Base-by-base conservation (phyloP, 208 protist species). In the Trypanosoma boissoni region DNA sequence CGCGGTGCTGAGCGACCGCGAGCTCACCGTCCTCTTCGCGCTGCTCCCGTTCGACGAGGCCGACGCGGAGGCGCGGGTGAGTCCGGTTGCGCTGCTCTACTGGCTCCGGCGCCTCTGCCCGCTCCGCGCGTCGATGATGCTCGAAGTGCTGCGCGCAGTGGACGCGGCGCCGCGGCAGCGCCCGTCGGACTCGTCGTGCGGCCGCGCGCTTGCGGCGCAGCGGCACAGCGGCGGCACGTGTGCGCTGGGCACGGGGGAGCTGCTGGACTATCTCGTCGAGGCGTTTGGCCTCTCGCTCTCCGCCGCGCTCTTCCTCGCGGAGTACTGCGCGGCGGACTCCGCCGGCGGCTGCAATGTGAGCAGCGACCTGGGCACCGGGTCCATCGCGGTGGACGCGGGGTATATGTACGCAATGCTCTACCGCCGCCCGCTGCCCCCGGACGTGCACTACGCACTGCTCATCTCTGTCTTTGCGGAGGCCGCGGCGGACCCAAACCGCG, bases 371-470 rank as follows among this genome's bases (percentile, higher is more conserved):
- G n/a, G n/a, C n/a, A n/a, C n/a, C 27, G 53, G 20, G 9, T 44
- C 50, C 23, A 49, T 57, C 39, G 39, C 37, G 4, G 49, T 76
- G 16, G 80, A 87, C 51, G 64, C 65, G 23, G 29, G 51, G 2
- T 74, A 80, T 32, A 53, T 91, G 37, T 71, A 86, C 39, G 70
- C 71, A 14, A 48, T 87, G 0, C 56, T 94, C 12, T 88, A 86
- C 56, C 31, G 63, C 9, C 70, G 77, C 8, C 54, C 62, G 21
- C 52, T 91, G 1, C 80, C 80, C n/a, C 23, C 43, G 4, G 69
- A 76, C 10, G 72, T 80, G 10, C 74, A 84, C 48, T 94, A 82
- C 67, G 64, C 76, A 23, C 58, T 94, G 31, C 64, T 94, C 1
- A 76, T 83, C 53, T 69, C 65, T 0, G 75, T 77, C 26, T 82